Base-by-base conservation (phyloP, 768 basidiomycete genomes). In the Naematelia aurantialba region DNA sequence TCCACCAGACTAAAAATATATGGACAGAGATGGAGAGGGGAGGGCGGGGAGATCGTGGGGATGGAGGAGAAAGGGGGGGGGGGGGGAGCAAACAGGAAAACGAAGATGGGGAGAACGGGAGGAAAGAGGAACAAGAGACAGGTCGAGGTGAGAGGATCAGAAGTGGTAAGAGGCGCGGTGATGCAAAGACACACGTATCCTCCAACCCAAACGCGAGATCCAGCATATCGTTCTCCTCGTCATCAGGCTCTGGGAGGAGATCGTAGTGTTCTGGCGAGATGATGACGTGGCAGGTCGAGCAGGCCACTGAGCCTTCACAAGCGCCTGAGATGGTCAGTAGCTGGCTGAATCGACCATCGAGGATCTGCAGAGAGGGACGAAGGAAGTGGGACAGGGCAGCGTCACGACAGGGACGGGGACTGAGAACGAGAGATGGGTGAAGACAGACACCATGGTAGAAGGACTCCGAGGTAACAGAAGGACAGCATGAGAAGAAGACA, bases 181-280 rank as follows among this genome's bases (percentile, higher is more conserved):
- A 47, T 19, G 31, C 5, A 53, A 5, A 85, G 81, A 88, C 80
- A 67, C 58, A 94, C 66, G 94, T 97, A 70, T 97, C 94, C 0
- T 91, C 93, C 53, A 98, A 81, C 0, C 91, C 96, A 69, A 97
- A 98, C 2, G 94, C 94, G 83, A 98, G 89, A 76, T 97, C 94
- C 39, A 99, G 83, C 78, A 77, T 78, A 56, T 78, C 93, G 70
- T 97, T 99, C 79, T 99, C 94, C 73, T 99, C 94, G 65, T 98
- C 94, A 56, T 89, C 89, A 3, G 94, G 93, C 71, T 98, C 94
- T 1, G 89, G 87, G 2, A 98, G 82, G 48, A 83, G 75, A 76
- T 97, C 89, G 74, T 92, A 97, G 60, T 86, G 81, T 69, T 91
- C 86, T 21, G 83, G 83, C 24, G 85, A 81, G 55, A 93, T 81